These are phyloP conservation scores for Scheffersomyces lignosus DNA, from an alignment of 805 yeast species.

Conservation along the genomic window DNA sequence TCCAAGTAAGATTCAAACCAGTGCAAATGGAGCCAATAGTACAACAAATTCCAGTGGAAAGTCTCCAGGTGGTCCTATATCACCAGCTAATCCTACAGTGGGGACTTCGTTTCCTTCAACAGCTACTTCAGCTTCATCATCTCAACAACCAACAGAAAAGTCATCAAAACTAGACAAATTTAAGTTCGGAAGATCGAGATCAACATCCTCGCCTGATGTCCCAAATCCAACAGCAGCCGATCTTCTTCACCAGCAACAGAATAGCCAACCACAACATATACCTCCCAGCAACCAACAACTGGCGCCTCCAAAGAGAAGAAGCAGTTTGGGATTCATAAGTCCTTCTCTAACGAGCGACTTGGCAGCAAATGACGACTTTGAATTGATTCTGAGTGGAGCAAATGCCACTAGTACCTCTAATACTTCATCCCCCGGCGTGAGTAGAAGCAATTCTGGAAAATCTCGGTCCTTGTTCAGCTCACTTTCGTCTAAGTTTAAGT, in stretches of 20 bases:
- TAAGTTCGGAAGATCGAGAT: conserved; percentile 27
- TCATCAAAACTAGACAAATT: conserved; percentile 21
- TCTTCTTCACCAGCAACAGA: conserved; percentile 14
- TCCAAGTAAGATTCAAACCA: too few species aligned
- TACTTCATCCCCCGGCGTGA: conserved; percentile 12
- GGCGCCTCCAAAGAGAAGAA: conserved; percentile 11
- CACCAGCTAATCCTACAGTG: too few species aligned
- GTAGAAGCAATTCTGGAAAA: conserved; percentile 16
- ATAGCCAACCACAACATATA: not conserved
- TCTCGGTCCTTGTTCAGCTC: conserved; percentile 37
- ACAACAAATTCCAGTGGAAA: not conserved
- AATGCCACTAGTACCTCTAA: not conserved
- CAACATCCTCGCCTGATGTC: conserved; percentile 15
- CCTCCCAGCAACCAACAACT: too few species aligned
- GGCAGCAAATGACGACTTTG: not conserved
- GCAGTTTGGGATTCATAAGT: conserved; percentile 5
- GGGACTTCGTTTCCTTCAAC: not conserved
- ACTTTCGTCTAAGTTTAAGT: conserved; percentile 41
- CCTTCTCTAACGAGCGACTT: conserved; percentile 2
- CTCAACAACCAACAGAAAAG: conserved; percentile 7
- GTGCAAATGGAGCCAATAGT: too few species aligned
- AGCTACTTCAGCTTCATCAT: not conserved
- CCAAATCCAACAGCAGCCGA: not conserved
- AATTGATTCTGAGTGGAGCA: conserved; percentile 1
- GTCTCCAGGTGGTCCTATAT: too few species aligned